Evolutionary conservation across 73 alveolate species (phyloP), one percentile per base, ranked within the genome.

Genomic region (Tetrahymena elliotti): DNA sequence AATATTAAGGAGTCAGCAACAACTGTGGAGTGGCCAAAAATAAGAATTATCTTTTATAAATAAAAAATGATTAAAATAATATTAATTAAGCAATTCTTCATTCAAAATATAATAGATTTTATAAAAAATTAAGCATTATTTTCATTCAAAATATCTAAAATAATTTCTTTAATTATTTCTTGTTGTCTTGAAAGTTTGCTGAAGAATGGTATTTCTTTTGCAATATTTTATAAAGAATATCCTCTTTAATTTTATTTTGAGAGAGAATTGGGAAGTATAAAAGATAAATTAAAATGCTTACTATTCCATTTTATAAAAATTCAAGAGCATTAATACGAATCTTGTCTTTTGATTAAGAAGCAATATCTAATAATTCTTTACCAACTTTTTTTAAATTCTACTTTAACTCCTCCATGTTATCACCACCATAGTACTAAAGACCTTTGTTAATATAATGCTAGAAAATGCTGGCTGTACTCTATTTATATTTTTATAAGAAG

Each of bases 21-120:
- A 11, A 98, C 96, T 31, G 97, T 94, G 13, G 99, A 98, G 92
- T 98, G 94, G 4, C 99, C 99, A 96, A 96, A 98, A 10, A 98
- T 96, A 93, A 99, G 96, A 35, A 99, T 97, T 35, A 96, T 98
- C 95, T 96, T 84, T 54, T 37, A 15, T 83, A 9, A 38, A n/a
- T n/a, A n/a, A n/a, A n/a, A n/a, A n/a, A n/a, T n/a, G n/a, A n/a
- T n/a, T n/a, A n/a, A n/a, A n/a, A n/a, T n/a, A n/a, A n/a, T n/a
- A n/a, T n/a, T n/a, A n/a, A n/a, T n/a, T n/a, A n/a, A n/a, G n/a
- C n/a, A n/a, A n/a, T n/a, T n/a, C n/a, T n/a, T n/a, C n/a, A n/a
- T n/a, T n/a, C n/a, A n/a, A n/a, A n/a, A n/a, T n/a, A n/a, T n/a
- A n/a, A n/a, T n/a, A n/a, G n/a, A n/a, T n/a, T n/a, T n/a, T n/a